These are phyloP conservation scores for Elaphomyces granulatus DNA, from an alignment of 495 filamentous ascomycete genomes.

Conservation along the genomic window DNA sequence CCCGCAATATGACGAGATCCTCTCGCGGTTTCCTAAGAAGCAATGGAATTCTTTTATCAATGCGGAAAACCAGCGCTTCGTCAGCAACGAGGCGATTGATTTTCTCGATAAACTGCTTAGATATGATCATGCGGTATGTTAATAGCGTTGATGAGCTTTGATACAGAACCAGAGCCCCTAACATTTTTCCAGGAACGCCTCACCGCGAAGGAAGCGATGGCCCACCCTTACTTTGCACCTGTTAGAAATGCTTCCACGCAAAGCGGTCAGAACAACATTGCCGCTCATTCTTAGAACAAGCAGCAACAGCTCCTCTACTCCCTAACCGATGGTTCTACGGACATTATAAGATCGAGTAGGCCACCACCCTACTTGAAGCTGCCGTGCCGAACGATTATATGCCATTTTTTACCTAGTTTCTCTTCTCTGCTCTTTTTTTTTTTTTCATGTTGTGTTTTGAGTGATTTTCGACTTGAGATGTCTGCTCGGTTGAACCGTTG, in stretches of 20 bases:
- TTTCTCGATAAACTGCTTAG: constrained; percentile 92
- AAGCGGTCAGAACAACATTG: constrained; percentile 19
- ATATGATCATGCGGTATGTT: constrained; percentile 91
- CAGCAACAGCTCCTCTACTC: too few relatives aligned
- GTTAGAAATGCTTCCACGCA: constrained; percentile 49
- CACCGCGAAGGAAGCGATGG: constrained; percentile 97
- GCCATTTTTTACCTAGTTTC: too few relatives aligned
- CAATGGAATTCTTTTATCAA: constrained; percentile 93
- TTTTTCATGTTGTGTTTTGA: too few relatives aligned
- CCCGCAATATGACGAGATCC: constrained; percentile 94
- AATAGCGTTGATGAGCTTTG: neutral
- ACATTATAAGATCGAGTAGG: too few relatives aligned
- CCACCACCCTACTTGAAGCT: too few relatives aligned
- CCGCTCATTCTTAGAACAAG: constrained; percentile 13
- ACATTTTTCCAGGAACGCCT: constrained; percentile 63
- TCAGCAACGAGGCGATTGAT: constrained; percentile 89
- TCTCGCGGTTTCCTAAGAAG: constrained; percentile 92
- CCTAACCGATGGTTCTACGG: too few relatives aligned
- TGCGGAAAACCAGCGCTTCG: constrained; percentile 89
- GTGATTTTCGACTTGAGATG: too few relatives aligned
- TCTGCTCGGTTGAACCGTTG: too few relatives aligned
- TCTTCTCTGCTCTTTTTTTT: too few relatives aligned
- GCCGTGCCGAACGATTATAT: too few relatives aligned
- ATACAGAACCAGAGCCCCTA: too few relatives aligned
- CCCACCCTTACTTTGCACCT: constrained; percentile 81